Percentiles rank a stretch among this genome's conserved stretches.
phyloP scores from a whole-genome alignment of 441 rosid species.

The Hura crepitans region DNA sequence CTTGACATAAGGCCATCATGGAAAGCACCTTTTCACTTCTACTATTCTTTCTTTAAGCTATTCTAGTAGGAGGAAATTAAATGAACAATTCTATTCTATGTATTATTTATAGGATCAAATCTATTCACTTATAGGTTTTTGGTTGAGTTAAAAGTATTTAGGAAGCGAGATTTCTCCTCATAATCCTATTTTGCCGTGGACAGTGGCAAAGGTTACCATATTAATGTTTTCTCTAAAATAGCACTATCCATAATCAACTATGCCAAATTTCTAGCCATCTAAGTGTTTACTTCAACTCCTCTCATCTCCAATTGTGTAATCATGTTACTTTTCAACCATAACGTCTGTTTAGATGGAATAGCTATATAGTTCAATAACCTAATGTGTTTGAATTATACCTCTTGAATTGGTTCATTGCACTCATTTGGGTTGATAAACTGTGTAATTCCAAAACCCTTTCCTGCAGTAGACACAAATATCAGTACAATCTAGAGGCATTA shows the following conservation, averaged over 20 bases:
- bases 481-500: constrained; percentile 13
- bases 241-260: not conserved
- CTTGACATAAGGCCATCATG: not conserved
- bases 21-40: not conserved
- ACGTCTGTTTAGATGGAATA: not conserved
- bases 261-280: not conserved
- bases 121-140: too few relatives aligned
- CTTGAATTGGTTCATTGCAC: constrained; percentile 61
- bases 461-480: constrained; percentile 39
- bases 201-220: not conserved
- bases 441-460: constrained; percentile 75
- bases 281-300: not conserved
- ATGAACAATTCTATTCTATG: not conserved
- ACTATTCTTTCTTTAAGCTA: not conserved
- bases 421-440: constrained; percentile 68
- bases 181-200: not conserved
- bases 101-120: too few relatives aligned
- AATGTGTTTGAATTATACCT: constrained; percentile 43
- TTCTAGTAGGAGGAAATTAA: not conserved
- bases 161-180: not conserved
- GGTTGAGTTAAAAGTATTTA: too few relatives aligned
- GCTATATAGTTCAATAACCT: not conserved
- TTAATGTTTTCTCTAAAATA: not conserved
- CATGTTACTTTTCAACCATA: not conserved
- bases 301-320: not conserved